Base-by-base conservation (phyloP, 2,329 filamentous ascomycete genomes). In the Metarhizium sp. region DNA sequence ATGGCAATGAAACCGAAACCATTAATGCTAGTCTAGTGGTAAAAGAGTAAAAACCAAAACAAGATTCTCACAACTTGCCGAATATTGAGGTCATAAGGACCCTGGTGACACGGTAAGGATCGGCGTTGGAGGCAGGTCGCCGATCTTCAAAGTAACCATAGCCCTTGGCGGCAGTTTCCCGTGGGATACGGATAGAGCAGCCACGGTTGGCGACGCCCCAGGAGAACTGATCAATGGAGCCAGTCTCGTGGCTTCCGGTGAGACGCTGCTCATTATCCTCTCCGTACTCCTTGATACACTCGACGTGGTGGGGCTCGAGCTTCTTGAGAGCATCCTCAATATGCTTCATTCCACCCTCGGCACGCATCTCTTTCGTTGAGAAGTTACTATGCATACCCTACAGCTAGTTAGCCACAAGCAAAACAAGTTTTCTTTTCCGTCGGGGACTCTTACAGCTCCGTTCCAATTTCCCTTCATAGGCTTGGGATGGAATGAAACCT, bases 141-240 rank as follows among this genome's bases (percentile, higher is more conserved):
- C 87, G 82, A 62, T 91, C 87, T 74, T 96, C 91, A 63, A 96
- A 96, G 82, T 96, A 96, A 61, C 92, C 92, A 77, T 88, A 94
- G 73, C 90, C 90, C 74, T 95, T 89, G 70, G 88, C 85, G 51
- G 88, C 91, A 64, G 82, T 84, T 66, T 90, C 85, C 66, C 91
- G 86, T 65, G 92, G 92, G 65, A 99, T 94, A 72, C 94, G 90
- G 67, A 97, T 92, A 43, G 88, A 95, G 57, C 89, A 87, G 68
- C 92, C 94, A 75, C 94, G 91, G 86, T 97, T 92, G 73, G 94
- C 94, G 59, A 97, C 86, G 69, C 94, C 92, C 74, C 86, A 97
- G 64, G 84, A 85, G 83, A 99, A 99, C 72, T 87, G 82, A 70
- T 99, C 92, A 68, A 96, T 96, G 65, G 80, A 84, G 50, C 92